These are phyloP conservation scores for Hypomontagnella monticulosa DNA, from an alignment of 495 filamentous ascomycete genomes.

Conservation along the genomic window DNA sequence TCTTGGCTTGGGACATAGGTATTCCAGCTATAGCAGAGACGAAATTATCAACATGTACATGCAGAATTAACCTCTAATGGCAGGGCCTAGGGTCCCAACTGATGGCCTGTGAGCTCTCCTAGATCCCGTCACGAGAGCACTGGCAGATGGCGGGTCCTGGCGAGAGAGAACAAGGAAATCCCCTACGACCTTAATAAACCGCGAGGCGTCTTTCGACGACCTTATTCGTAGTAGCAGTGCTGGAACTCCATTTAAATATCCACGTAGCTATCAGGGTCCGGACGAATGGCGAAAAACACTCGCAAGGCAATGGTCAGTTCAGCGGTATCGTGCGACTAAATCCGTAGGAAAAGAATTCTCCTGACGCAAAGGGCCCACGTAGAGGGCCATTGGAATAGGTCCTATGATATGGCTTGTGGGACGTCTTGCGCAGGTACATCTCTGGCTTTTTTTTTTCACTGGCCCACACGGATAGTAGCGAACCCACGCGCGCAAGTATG, in stretches of 20 bases:
- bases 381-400: not conserved
- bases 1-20: too few relatives aligned
- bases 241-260: conserved; percentile 12
- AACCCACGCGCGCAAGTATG: too few relatives aligned
- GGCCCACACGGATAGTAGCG: too few relatives aligned
- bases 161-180: conserved; percentile 5
- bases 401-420: too few relatives aligned
- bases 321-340: conserved; percentile 2
- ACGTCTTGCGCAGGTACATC: too few relatives aligned
- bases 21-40: too few relatives aligned
- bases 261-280: not conserved
- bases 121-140: not conserved
- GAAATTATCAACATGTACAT: too few relatives aligned
- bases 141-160: not conserved
- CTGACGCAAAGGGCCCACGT: not conserved
- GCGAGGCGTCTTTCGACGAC: conserved; percentile 6
- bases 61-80: too few relatives aligned
- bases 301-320: not conserved
- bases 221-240: conserved; percentile 9
- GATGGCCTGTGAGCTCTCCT: too few relatives aligned
- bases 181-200: conserved; percentile 12
- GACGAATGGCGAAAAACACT: not conserved
- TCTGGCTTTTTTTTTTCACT: too few relatives aligned
- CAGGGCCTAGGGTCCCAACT: too few relatives aligned
- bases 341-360: not conserved